Evolutionary conservation across 345 rosid genomes (phyloP).

Genomic region (Syzygium grande): DNA sequence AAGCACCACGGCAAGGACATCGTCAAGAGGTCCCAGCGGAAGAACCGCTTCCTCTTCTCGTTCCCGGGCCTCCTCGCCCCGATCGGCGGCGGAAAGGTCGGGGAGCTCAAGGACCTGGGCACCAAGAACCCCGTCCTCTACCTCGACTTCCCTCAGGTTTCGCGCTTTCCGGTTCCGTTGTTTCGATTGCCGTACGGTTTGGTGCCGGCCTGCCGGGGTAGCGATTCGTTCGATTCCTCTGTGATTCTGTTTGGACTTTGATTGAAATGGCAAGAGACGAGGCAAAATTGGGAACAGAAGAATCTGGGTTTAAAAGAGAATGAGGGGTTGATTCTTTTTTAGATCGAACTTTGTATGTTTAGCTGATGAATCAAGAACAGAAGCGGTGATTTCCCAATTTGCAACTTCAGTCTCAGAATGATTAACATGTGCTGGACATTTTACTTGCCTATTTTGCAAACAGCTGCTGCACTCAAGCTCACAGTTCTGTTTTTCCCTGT

Average conservation of each 20-base stretch:
- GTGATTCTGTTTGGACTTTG: not conserved
- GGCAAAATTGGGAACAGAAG: not conserved
- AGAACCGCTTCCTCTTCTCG: slow-evolving; percentile 63
- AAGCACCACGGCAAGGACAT: slow-evolving; percentile 84
- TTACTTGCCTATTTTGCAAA: not conserved
- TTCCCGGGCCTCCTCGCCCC: slow-evolving; percentile 76
- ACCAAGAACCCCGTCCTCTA: slow-evolving; percentile 83
- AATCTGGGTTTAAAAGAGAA: not conserved
- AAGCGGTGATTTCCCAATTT: not conserved
- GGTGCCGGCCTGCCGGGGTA: not conserved
- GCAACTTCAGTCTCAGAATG: not conserved
- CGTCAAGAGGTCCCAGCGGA: slow-evolving; percentile 70
- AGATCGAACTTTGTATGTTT: not conserved
- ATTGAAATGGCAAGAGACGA: not conserved
- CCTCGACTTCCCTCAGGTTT: slow-evolving; percentile 56
- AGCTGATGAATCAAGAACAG: not conserved
- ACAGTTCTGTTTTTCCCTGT: not conserved
- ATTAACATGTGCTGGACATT: not conserved
- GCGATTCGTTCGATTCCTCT: not conserved
- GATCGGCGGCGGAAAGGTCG: slow-evolving; percentile 64
- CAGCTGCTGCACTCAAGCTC: not conserved
- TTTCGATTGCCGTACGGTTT: not conserved
- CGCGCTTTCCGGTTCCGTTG: not conserved
- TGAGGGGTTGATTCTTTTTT: not conserved
- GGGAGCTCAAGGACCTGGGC: slow-evolving; percentile 67